phyloP scores from a whole-genome alignment of 352 stramenopile species.

The Pythium volutum region DNA sequence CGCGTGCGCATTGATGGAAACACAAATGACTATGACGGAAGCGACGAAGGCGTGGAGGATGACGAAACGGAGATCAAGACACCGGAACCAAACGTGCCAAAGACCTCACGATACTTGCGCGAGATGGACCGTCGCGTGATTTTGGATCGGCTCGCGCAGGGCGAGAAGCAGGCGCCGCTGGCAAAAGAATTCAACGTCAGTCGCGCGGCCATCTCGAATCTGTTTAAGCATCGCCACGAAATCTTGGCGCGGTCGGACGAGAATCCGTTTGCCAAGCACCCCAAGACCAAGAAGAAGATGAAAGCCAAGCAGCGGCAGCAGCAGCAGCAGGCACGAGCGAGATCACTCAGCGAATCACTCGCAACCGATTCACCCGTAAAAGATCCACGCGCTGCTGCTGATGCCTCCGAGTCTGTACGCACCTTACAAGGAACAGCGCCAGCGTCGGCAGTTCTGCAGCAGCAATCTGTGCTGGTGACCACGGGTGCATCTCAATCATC shows the following conservation, averaged over 20 bases:
- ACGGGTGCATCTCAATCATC: not conserved
- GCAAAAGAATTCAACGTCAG: constrained; percentile 62
- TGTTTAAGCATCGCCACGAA: constrained; percentile 45
- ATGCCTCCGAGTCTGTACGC: not conserved
- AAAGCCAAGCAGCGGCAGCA: not conserved
- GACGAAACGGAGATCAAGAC: not conserved
- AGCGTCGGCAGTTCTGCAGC: not conserved
- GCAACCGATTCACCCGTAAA: too few relatives aligned
- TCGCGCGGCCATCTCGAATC: constrained; percentile 54
- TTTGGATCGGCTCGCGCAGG: constrained; percentile 34
- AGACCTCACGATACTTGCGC: constrained; percentile 27
- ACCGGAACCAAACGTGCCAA: not conserved
- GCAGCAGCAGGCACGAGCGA: not conserved
- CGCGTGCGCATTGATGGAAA: too few relatives aligned
- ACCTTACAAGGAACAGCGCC: not conserved
- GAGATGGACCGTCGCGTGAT: constrained; percentile 53
- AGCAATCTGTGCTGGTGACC: not conserved
- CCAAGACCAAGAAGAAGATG: constrained; percentile 39
- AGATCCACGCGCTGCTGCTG: not conserved
- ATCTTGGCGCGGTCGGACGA: constrained; percentile 38
- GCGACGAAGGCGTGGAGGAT: not conserved
- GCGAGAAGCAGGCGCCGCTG: constrained; percentile 45
- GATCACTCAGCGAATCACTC: not conserved
- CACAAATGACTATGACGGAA: not conserved
- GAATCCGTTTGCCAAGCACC: constrained; percentile 46